phyloP scores from a whole-genome alignment of 2,329 filamentous ascomycete genomes.

The Aphanocladium album region DNA sequence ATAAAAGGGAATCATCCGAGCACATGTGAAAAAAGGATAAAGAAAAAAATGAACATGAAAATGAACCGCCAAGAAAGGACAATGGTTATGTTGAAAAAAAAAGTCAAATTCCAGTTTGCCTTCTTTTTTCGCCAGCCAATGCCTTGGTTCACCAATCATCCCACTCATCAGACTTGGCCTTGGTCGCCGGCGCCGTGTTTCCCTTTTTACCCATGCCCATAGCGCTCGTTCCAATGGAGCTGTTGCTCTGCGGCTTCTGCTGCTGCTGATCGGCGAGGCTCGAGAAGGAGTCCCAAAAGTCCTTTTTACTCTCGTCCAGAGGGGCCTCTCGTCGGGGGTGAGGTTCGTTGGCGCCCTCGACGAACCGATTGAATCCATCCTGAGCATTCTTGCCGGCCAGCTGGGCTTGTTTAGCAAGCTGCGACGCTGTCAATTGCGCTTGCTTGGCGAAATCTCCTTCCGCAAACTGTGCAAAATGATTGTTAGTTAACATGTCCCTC shows the following conservation, averaged over 20 bases:
- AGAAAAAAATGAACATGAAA: background rate
- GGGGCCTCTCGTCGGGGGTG: constrained; percentile 30
- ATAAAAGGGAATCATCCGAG: constrained; percentile 4
- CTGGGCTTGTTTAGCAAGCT: constrained; percentile 61
- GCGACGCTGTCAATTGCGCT: constrained; percentile 57
- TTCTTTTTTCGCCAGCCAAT: background rate
- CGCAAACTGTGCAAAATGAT: constrained; percentile 53
- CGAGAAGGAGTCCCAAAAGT: constrained; percentile 92
- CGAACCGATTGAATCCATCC: constrained; percentile 78
- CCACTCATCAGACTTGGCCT: constrained; percentile 56
- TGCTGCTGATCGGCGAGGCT: constrained; percentile 52
- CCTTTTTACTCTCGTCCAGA: constrained; percentile 63
- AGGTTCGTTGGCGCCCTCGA: constrained; percentile 67
- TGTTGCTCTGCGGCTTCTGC: constrained; percentile 30
- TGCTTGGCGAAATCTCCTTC: constrained; percentile 73
- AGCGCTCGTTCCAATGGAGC: constrained; percentile 54
- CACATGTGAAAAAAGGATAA: background rate
- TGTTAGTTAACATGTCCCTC: constrained; percentile 3
- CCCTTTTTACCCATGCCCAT: constrained; percentile 50
- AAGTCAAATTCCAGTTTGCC: background rate
- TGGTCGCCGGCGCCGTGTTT: constrained; percentile 26
- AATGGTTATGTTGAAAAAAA: background rate
- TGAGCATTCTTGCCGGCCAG: constrained; percentile 69
- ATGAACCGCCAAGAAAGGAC: background rate
- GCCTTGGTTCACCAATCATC: constrained; percentile 51